Evolutionary conservation across 345 rosid species (phyloP), one percentile per base, ranked within the genome.

Genomic region (Citrus inodora): DNA sequence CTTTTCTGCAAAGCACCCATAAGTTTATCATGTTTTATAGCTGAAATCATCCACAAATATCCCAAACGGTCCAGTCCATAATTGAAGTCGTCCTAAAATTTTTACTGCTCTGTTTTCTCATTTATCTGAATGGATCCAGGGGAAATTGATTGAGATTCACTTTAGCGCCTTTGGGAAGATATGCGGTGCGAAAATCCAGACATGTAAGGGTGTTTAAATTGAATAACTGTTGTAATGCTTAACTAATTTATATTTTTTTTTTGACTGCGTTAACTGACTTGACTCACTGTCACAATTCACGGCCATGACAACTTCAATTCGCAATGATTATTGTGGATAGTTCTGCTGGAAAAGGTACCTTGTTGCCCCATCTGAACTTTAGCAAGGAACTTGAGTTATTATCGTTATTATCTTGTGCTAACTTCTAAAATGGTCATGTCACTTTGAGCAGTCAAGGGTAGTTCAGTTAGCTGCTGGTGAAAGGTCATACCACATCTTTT

Each of bases 301-400:
- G 75, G 40, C 63, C 53, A 32, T 83, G 76, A 70, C 30, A 59
- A 78, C 75, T 72, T 75, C 35, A 71, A 73, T 79, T 74, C 69
- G 73, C 65, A 58, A 51, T 55, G 78, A 68, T 81, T 58, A 79
- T 68, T 83, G 66, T 75, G 65, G 67, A 64, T 59, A 96, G 99
- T 91, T 87, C 85, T 96, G 80, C 90, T 94, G 27, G 99, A 96
- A 86, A 96, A 96, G 99, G 99, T 92, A 87, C 80, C 40, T 71
- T 87, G 33, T 78, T 75, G n/a, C 70, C 67, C 46, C 76, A 68
- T 71, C 53, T 69, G 60, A 72, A 24, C 80, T 78, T 86, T 59
- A 62, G 21, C 64, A 78, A 61, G 32, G 71, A 76, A 61, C 63
- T 79, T 78, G 48, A 46, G 51, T 74, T 33, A 67, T 67, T 56